Conservation (phyloP, 805 yeast species). For the Ogataea neopini region DNA sequence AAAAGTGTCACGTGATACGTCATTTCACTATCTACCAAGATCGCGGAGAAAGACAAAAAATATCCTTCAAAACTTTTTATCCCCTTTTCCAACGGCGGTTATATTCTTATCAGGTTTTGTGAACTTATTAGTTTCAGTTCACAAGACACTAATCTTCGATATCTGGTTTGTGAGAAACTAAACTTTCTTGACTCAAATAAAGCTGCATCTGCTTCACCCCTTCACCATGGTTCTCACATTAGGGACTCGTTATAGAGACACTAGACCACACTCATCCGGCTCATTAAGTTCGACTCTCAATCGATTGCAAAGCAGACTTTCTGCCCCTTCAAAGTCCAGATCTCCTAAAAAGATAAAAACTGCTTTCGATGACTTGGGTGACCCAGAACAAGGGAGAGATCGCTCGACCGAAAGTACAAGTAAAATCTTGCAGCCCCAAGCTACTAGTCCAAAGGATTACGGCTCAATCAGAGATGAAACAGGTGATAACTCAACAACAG, state of each 20-base stretch:
- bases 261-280: slow-evolving; percentile 19
- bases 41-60: not conserved
- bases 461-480: slow-evolving; percentile 8
- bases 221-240: slow-evolving; percentile 14
- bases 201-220: not conserved
- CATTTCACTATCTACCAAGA: too few species aligned
- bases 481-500: not conserved
- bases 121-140: too few species aligned
- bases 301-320: slow-evolving; percentile 20
- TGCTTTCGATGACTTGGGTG: slow-evolving; percentile 21
- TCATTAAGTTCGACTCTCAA: slow-evolving; percentile 19
- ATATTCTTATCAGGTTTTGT: not conserved
- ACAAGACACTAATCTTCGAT: too few species aligned
- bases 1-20: too few species aligned
- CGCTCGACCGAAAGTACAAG: not conserved
- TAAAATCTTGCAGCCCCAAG: not conserved
- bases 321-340: slow-evolving; percentile 20
- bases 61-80: not conserved
- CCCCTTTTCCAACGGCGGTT: slow-evolving; percentile 3
- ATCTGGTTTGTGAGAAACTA: not conserved
- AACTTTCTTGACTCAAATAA: not conserved
- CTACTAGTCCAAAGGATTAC: slow-evolving; percentile 3
- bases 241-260: slow-evolving; percentile 11
- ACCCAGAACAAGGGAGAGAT: slow-evolving; percentile 7
- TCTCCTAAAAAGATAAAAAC: slow-evolving; percentile 24